phyloP scores from a whole-genome alignment of 164 flowering plant species.

The Tetrastigma voinierianum region DNA sequence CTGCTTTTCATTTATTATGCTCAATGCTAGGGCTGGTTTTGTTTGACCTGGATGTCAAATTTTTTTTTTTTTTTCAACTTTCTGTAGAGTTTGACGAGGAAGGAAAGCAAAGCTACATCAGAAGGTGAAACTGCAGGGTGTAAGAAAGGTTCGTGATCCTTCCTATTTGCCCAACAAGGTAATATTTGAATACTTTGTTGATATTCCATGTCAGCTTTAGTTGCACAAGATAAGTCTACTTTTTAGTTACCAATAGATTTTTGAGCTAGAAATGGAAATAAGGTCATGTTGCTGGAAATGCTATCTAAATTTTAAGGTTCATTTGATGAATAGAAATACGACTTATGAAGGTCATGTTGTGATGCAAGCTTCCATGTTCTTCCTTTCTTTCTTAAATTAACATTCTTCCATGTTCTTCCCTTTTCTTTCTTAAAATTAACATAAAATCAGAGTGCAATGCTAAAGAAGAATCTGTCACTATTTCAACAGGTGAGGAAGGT shows the following conservation, averaged over 20 bases:
- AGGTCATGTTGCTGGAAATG: too few relatives aligned
- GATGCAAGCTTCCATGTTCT: too few relatives aligned
- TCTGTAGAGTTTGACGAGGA: slow-evolving; percentile 83
- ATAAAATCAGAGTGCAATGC: not conserved
- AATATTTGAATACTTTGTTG: slow-evolving; percentile 8
- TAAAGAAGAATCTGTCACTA: slow-evolving; percentile 1
- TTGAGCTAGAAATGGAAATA: too few relatives aligned
- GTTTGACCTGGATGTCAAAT: not conserved
- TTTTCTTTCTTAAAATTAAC: too few relatives aligned
- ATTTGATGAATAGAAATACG: too few relatives aligned
- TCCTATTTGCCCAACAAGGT: slow-evolving; percentile 95
- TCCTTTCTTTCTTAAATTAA: too few relatives aligned
- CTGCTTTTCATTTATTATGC: not conserved
- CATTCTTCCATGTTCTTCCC: not conserved
- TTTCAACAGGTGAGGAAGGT: slow-evolving; percentile 78
- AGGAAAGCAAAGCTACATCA: slow-evolving; percentile 86
- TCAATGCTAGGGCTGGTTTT: not conserved
- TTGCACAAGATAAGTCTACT: too few relatives aligned
- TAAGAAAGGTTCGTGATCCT: slow-evolving; percentile 97
- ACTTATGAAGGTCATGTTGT: too few relatives aligned
- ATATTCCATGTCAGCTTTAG: not conserved
- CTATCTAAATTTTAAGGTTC: too few relatives aligned
- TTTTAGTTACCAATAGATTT: too few relatives aligned
- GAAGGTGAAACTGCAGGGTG: slow-evolving; percentile 95
- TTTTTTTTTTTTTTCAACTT: slow-evolving; percentile 13